Evolutionary conservation across 495 filamentous ascomycete genomes (phyloP), one percentile per base, ranked within the genome.

Genomic region (Neurospora cerealis): DNA sequence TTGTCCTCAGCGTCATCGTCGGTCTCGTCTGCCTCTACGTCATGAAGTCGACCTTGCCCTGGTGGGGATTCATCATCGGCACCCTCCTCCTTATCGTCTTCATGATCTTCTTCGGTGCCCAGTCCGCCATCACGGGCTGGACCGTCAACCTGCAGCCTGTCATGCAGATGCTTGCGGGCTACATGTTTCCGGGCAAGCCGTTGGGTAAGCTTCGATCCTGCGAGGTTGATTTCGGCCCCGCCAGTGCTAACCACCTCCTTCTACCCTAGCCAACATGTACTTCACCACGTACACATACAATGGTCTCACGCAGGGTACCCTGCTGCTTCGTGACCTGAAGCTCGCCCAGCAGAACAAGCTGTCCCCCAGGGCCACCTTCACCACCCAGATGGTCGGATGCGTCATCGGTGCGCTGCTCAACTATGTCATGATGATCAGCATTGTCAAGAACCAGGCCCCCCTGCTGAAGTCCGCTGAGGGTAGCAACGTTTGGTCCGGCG

Each of bases 51-150:
- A 87, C 86, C 0, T 80, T 90, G 13, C 86, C 88, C 0, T 84
- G 76, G 40, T 90, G 88, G 88, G 88, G 83, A 3, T 89, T 86
- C 74, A 77, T 91, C 37, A 74, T 91, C 42, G 42, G 42, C 17
- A 75, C 87, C 37, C 80, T 86, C n/a, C 69, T 84, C n/a, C 71
- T 80, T 2, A 74, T 73, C 15, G 60, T 84, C 6, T 75, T 85
- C 38, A 79, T 82, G 2, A 21, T 46, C n/a, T 46, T 46, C 8
- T 46, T 46, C n/a, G 42, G 42, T 46, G 42, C 42, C n/a, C 42
- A 46, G 42, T 46, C 8, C 42, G 42, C 42, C 42, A 46, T 21
- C 42, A 21, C 42, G 42, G 42, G 42, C 19, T 46, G 0, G 0
- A 9, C 3, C 42, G 42, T 46, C 42, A 46, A 46, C 42, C 9